Conservation (phyloP, 1,284 basidiomycete genomes). For the Anthracocystis setariae region DNA sequence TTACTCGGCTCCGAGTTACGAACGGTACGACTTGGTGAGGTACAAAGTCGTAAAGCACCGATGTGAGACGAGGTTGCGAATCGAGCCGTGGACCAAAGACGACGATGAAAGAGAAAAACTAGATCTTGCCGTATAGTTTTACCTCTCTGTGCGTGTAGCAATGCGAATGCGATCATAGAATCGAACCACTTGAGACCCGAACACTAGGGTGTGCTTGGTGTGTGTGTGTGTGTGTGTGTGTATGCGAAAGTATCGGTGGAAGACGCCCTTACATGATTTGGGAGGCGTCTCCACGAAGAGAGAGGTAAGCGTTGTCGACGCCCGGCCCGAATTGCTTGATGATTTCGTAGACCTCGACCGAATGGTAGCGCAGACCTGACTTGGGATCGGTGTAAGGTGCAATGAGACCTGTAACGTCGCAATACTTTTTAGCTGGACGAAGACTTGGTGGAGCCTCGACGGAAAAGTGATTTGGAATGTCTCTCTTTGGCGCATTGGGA, state of each 20-base stretch:
- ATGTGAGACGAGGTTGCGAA: constrained; percentile 24
- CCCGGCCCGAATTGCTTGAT: constrained; percentile 75
- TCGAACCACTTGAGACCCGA: background rate
- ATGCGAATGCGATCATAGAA: constrained; percentile 3
- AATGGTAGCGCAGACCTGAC: constrained; percentile 82
- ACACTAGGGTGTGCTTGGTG: too few relatives aligned
- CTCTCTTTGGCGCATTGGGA: constrained; percentile 19
- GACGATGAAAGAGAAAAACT: constrained; percentile 17
- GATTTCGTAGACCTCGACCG: constrained; percentile 84
- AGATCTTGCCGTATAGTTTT: background rate
- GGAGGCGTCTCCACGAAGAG: constrained; percentile 59
- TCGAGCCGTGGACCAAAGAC: constrained; percentile 46
- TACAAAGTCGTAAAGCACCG: constrained; percentile 47
- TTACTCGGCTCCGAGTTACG: constrained; percentile 46
- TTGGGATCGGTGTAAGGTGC: constrained; percentile 86
- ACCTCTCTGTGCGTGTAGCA: constrained; percentile 7
- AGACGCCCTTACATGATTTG: constrained; percentile 55
- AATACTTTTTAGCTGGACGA: constrained; percentile 80
- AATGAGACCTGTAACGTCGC: constrained; percentile 86
- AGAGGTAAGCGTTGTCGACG: constrained; percentile 63
- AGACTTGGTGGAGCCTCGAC: constrained; percentile 87
- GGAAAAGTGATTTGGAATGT: constrained; percentile 67
- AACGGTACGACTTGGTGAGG: constrained; percentile 49
- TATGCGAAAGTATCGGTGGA: too few relatives aligned
- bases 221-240: background rate